Percentiles rank a stretch among this genome's conserved stretches.
These are phyloP conservation scores for Ceratocystis smalleyi DNA, from an alignment of 2,329 filamentous ascomycete genomes.

Conservation along the genomic window DNA sequence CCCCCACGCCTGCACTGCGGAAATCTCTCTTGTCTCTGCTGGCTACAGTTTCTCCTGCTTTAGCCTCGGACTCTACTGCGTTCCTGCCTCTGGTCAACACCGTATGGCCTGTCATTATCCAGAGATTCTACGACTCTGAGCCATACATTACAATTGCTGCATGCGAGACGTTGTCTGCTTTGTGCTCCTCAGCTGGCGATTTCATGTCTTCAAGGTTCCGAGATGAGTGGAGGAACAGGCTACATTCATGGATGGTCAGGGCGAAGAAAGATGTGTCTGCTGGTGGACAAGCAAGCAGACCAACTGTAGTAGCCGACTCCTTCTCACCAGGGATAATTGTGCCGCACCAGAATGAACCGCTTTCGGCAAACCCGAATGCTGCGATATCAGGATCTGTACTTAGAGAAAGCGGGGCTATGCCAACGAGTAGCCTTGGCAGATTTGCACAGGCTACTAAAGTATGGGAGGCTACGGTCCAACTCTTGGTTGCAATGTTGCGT, in stretches of 20 bases:
- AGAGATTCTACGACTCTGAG: slow-evolving; percentile 51
- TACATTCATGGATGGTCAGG: slow-evolving; percentile 27
- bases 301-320: background rate
- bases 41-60: slow-evolving; percentile 51
- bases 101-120: slow-evolving; percentile 69
- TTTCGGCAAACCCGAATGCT: background rate
- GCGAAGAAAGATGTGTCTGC: slow-evolving; percentile 28
- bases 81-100: slow-evolving; percentile 83
- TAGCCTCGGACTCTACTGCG: slow-evolving; percentile 61
- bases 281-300: slow-evolving; percentile 2
- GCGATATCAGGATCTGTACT: background rate
- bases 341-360: background rate
- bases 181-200: slow-evolving; percentile 60
- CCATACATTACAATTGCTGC: slow-evolving; percentile 55
- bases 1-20: slow-evolving; percentile 63
- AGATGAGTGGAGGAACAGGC: slow-evolving; percentile 49
- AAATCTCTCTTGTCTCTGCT: slow-evolving; percentile 66
- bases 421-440: slow-evolving; percentile 31
- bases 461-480: slow-evolving; percentile 45
- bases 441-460: slow-evolving; percentile 47
- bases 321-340: background rate
- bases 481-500: slow-evolving; percentile 46
- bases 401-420: background rate
- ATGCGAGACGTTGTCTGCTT: slow-evolving; percentile 48
- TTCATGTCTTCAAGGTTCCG: slow-evolving; percentile 67